Percentiles rank a stretch among this genome's conserved stretches.
These are phyloP conservation scores for Tolypocladium pustulatum DNA, from an alignment of 2,329 filamentous ascomycete species.

Conservation along the genomic window DNA sequence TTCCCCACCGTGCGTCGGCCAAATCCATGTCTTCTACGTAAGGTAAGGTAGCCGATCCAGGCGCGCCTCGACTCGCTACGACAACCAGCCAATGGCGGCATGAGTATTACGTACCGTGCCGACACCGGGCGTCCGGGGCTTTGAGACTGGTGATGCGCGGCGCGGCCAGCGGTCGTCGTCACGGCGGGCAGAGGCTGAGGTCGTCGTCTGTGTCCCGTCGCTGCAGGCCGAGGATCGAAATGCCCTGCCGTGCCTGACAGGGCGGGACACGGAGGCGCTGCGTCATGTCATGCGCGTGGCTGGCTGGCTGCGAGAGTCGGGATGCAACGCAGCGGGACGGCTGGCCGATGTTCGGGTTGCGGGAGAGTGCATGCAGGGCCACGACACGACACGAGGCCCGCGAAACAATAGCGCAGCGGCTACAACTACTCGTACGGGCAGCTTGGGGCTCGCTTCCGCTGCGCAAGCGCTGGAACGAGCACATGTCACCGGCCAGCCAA, in stretches of 20 bases:
- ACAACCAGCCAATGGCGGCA: constrained; percentile 5
- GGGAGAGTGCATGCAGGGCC: too few species aligned
- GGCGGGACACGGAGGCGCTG: not conserved
- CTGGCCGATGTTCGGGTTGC: not conserved
- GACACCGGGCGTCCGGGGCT: not conserved
- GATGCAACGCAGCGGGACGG: not conserved
- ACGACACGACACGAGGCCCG: too few species aligned
- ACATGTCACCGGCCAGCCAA: not conserved
- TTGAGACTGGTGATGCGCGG: not conserved
- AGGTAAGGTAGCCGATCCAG: not conserved
- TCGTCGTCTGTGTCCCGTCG: not conserved
- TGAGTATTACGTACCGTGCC: constrained; percentile 4
- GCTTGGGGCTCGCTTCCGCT: not conserved
- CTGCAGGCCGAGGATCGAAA: not conserved
- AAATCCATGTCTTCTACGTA: not conserved
- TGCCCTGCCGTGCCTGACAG: not conserved
- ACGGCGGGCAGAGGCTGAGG: not conserved
- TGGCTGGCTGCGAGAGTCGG: not conserved
- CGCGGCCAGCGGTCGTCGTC: not conserved
- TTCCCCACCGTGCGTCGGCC: not conserved
- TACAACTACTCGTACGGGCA: not conserved
- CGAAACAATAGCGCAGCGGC: not conserved
- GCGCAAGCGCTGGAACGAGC: not conserved
- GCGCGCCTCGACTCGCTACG: constrained; percentile 2
- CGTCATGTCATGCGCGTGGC: not conserved